Percentiles rank a stretch among this genome's conserved stretches.
Evolutionary conservation across 495 filamentous ascomycete species (phyloP).

Genomic region (Podospora pseudocomata): DNA sequence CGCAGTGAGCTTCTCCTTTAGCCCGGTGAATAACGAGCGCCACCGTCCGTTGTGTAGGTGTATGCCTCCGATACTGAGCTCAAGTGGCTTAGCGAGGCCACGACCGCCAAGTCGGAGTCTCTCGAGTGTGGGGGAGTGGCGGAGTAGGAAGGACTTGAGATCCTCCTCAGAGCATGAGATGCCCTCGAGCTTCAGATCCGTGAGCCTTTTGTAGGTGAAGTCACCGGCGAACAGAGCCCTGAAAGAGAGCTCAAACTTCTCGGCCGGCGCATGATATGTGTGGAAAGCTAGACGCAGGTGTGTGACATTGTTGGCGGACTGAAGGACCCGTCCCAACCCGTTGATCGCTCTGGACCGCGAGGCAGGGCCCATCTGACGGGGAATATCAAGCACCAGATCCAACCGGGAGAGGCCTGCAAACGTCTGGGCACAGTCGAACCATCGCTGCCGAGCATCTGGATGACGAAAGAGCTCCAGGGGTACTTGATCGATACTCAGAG

Average conservation of each 20-base stretch:
- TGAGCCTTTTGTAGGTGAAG: constrained; percentile 39
- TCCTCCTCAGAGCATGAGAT: constrained; percentile 44
- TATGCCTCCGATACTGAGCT: constrained; percentile 42
- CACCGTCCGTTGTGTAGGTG: constrained; percentile 45
- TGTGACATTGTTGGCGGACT: constrained; percentile 34
- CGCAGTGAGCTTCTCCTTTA: constrained; percentile 34
- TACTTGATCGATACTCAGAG: constrained; percentile 44
- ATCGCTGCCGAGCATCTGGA: constrained; percentile 37
- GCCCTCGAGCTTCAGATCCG: constrained; percentile 44
- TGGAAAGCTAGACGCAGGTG: constrained; percentile 45
- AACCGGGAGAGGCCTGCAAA: constrained; percentile 40
- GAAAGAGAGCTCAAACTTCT: constrained; percentile 43
- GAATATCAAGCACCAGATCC: constrained; percentile 39
- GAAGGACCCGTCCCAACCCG: constrained; percentile 44
- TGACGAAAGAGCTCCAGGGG: constrained; percentile 44
- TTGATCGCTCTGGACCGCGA: constrained; percentile 40
- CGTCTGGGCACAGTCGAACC: constrained; percentile 43
- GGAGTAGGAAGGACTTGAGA: constrained; percentile 40
- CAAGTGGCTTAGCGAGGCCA: constrained; percentile 40
- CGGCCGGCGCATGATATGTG: constrained; percentile 36
- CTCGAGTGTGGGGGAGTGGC: constrained; percentile 40
- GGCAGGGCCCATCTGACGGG: constrained; percentile 31
- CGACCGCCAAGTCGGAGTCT: constrained; percentile 45
- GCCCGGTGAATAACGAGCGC: constrained; percentile 37
- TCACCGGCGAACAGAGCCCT: constrained; percentile 33